Evolutionary conservation across 495 filamentous ascomycete genomes (phyloP).

Genomic region (Stereocaulon alpinum): DNA sequence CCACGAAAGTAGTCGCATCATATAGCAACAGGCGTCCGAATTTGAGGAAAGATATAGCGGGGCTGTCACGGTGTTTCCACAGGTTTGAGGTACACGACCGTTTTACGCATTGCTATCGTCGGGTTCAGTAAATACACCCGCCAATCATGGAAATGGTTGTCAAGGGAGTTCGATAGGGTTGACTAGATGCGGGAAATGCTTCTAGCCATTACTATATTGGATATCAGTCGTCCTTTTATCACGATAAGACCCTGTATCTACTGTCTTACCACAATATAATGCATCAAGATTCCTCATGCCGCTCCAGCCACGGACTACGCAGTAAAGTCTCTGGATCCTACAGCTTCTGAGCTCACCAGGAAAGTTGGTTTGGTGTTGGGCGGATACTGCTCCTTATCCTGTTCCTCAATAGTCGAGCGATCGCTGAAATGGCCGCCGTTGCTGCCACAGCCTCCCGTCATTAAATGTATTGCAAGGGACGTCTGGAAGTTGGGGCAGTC

Average conservation of each 20-base stretch:
- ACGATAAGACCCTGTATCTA: not conserved
- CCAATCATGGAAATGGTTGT: not conserved
- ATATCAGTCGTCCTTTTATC: not conserved
- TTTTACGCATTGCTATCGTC: not conserved
- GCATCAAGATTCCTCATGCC: not conserved
- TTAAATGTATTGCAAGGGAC: not conserved
- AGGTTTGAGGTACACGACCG: not conserved
- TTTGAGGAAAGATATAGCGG: not conserved
- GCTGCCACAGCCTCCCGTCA: not conserved
- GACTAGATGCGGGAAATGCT: not conserved
- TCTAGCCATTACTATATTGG: not conserved
- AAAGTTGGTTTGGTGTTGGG: not conserved
- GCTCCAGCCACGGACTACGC: too few relatives aligned
- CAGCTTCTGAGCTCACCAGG: not conserved
- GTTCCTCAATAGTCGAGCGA: not conserved
- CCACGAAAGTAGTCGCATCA: not conserved
- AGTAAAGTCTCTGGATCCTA: not conserved
- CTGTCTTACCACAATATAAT: not conserved
- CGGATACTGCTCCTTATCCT: not conserved
- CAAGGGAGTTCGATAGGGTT: too few relatives aligned
- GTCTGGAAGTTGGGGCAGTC: not conserved
- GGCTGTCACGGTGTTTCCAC: not conserved
- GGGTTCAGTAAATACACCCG: constrained; percentile 1
- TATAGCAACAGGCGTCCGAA: not conserved
- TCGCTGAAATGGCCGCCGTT: not conserved